Evolutionary conservation across 257 asterid species (phyloP).

Genomic region (Gentiana macrophylla): DNA sequence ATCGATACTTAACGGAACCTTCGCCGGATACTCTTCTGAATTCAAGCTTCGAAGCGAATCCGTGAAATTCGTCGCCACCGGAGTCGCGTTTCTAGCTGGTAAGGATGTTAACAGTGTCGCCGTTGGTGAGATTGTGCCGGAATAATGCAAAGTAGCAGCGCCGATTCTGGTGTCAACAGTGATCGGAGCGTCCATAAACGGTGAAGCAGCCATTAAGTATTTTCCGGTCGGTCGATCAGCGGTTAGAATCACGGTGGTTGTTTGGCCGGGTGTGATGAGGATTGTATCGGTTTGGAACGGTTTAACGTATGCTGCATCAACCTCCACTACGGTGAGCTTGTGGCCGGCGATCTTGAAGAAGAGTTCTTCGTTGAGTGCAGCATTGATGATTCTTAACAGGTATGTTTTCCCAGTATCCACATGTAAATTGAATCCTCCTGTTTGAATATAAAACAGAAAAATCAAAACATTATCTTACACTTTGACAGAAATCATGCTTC

Average conservation of each 20-base stretch:
- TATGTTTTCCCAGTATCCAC: slow-evolving; percentile 24
- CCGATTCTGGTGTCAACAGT: slow-evolving; percentile 34
- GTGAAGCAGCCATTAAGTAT: slow-evolving; percentile 35
- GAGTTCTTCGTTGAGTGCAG: slow-evolving; percentile 31
- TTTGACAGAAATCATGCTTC: too few relatives aligned
- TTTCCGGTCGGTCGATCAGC: slow-evolving; percentile 20
- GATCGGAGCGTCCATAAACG: slow-evolving; percentile 37
- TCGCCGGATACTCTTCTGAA: slow-evolving; percentile 28
- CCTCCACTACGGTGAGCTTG: slow-evolving; percentile 26
- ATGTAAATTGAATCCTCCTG: slow-evolving; percentile 19
- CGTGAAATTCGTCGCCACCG: slow-evolving; percentile 23
- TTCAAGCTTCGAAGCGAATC: slow-evolving; percentile 38
- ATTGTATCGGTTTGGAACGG: slow-evolving; percentile 27
- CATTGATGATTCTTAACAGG: slow-evolving; percentile 30
- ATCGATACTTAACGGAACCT: slow-evolving; percentile 30
- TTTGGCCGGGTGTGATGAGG: slow-evolving; percentile 48
- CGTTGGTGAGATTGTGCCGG: slow-evolving; percentile 27
- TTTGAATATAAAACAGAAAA: too few relatives aligned
- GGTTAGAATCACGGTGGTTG: slow-evolving; percentile 30
- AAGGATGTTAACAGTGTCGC: slow-evolving; percentile 22
- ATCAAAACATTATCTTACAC: too few relatives aligned
- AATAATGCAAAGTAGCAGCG: slow-evolving; percentile 36
- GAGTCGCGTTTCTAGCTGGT: slow-evolving; percentile 38
- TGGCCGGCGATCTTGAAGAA: slow-evolving; percentile 31
- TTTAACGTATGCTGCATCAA: slow-evolving; percentile 26